phyloP scores from a whole-genome alignment of 2,329 filamentous ascomycete genomes.

The Sporothrix euskadiensis region DNA sequence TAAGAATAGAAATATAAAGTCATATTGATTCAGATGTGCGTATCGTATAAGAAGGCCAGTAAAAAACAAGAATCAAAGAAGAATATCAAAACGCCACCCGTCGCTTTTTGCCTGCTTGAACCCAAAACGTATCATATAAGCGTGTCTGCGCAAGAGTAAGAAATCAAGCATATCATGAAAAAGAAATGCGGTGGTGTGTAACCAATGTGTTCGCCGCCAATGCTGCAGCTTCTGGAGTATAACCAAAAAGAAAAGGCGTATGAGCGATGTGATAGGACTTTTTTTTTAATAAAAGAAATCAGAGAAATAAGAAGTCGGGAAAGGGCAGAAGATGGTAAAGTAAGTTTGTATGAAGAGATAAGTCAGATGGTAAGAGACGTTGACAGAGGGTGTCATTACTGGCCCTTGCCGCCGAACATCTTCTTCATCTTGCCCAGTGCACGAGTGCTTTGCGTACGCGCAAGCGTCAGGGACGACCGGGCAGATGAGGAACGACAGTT shows the following conservation, averaged over 20 bases:
- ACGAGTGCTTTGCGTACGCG: neutral
- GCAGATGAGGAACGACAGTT: neutral
- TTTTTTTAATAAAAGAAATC: no score
- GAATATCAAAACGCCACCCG: neutral
- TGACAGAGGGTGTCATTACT: neutral
- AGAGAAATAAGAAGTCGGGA: neutral
- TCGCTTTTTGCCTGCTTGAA: neutral
- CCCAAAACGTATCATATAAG: neutral
- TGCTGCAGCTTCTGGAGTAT: neutral
- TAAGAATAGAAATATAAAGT: neutral
- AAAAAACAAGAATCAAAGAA: neutral
- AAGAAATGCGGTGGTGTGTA: neutral
- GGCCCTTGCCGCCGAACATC: neutral
- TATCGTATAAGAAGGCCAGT: neutral
- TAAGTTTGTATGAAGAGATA: neutral
- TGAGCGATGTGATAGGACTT: neutral
- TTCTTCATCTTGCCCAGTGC: constrained; percentile 5
- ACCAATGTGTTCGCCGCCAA: neutral
- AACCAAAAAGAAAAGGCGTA: neutral
- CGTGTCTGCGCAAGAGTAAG: neutral
- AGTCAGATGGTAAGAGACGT: neutral
- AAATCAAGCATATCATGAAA: neutral
- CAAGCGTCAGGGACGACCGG: neutral
- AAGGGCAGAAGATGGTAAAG: neutral
- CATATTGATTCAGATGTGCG: neutral